Conservation (phyloP, 2,329 filamentous ascomycete genomes). For the Hymenoscyphus scutula region DNA sequence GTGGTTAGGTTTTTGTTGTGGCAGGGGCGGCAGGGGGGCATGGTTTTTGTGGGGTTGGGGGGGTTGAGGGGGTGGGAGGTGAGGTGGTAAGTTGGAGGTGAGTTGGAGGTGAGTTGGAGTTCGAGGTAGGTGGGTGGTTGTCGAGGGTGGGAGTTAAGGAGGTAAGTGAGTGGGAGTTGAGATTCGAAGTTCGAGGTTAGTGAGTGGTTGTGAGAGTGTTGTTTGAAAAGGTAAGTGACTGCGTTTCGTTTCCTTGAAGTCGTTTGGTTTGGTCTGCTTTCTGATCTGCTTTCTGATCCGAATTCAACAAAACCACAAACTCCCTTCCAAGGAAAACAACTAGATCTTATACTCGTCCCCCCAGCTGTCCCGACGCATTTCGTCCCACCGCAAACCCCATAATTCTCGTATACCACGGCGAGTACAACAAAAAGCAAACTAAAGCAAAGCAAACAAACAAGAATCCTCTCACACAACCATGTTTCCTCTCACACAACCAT, state of each 20-base stretch:
- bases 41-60: neutral
- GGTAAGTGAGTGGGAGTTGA: no score
- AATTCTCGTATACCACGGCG: neutral
- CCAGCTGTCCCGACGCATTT: neutral
- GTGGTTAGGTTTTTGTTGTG: neutral
- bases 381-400: neutral
- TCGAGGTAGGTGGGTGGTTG: neutral
- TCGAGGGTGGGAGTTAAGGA: no score
- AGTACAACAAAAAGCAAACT: neutral
- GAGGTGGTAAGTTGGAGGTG: no score
- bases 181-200: no score
- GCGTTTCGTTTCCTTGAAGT: neutral
- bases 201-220: neutral
- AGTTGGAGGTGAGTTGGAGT: neutral
- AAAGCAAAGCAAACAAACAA: neutral
- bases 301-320: neutral
- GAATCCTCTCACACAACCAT: neutral
- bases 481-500: no score
- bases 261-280: neutral
- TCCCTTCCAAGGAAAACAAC: neutral
- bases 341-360: neutral
- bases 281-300: no score
- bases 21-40: conserved; percentile 5
- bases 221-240: neutral
- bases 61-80: neutral